Evolutionary conservation across 2,329 filamentous ascomycete species (phyloP).

Genomic region (Paecilomyces sp.): DNA sequence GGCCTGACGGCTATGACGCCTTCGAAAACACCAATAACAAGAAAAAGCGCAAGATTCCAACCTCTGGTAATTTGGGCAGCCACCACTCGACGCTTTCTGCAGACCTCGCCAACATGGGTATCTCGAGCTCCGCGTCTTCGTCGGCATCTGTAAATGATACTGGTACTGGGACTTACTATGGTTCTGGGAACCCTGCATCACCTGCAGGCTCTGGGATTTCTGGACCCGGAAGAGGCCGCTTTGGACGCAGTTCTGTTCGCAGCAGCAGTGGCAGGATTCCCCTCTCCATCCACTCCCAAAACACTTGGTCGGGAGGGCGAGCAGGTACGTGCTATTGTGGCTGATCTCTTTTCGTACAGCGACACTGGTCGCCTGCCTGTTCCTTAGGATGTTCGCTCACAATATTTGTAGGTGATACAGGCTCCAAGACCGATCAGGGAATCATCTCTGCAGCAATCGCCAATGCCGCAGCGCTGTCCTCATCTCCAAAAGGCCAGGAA

Average conservation of each 20-base stretch:
- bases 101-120: conserved; percentile 58
- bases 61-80: conserved; percentile 63
- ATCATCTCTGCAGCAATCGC: conserved; percentile 92
- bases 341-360: conserved; percentile 39
- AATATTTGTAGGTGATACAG: conserved; percentile 29
- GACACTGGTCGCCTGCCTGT: conserved; percentile 3
- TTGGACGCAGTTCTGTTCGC: conserved; percentile 52
- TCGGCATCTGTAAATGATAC: conserved; percentile 38
- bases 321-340: conserved; percentile 41
- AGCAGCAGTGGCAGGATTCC: conserved; percentile 55
- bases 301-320: conserved; percentile 47
- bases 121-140: conserved; percentile 42
- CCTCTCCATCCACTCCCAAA: conserved; percentile 53
- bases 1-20: conserved; percentile 87
- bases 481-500: conserved; percentile 59
- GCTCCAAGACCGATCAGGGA: conserved; percentile 52
- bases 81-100: conserved; percentile 54
- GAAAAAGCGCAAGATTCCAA: conserved; percentile 97
- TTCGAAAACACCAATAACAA: conserved; percentile 99
- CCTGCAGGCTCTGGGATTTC: conserved; percentile 64
- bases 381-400: conserved; percentile 9
- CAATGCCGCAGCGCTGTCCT: conserved; percentile 66
- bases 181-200: conserved; percentile 47
- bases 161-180: conserved; percentile 48
- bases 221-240: conserved; percentile 75